Conservation (phyloP, 1,139 yeast genomes). For the Candida anutae region DNA sequence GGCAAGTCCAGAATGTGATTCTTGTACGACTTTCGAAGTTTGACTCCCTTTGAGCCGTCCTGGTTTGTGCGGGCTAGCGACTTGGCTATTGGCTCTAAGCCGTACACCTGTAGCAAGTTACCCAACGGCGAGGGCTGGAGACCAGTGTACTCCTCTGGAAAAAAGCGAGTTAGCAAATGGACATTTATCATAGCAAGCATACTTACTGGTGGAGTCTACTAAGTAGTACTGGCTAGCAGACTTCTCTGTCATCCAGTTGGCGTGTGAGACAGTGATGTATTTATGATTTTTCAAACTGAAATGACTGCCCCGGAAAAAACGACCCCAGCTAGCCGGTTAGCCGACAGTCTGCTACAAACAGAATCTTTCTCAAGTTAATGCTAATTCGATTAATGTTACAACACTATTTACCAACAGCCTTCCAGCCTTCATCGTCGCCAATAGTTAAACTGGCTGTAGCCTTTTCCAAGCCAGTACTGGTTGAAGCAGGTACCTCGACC, state of each 20-base stretch:
- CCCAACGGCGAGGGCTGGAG: slow-evolving; percentile 64
- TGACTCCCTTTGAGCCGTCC: slow-evolving; percentile 85
- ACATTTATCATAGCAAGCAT: not conserved
- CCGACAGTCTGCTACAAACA: too few relatives aligned
- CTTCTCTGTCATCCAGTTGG: too few relatives aligned
- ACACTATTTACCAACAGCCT: slow-evolving; percentile 45
- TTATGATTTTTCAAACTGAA: too few relatives aligned
- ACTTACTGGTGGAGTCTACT: slow-evolving; percentile 18
- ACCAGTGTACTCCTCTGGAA: slow-evolving; percentile 27
- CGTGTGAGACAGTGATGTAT: not conserved
- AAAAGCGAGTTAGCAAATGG: slow-evolving; percentile 9
- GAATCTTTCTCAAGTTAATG: too few relatives aligned
- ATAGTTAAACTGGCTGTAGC: slow-evolving; percentile 37
- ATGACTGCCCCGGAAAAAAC: too few relatives aligned
- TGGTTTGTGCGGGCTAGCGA: slow-evolving; percentile 85
- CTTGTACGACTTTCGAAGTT: slow-evolving; percentile 86
- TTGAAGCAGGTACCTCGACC: slow-evolving; percentile 6
- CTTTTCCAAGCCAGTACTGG: slow-evolving; percentile 28
- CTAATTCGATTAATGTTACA: too few relatives aligned
- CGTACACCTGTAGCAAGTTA: slow-evolving; percentile 63
- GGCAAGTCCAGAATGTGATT: slow-evolving; percentile 84
- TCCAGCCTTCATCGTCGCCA: slow-evolving; percentile 49
- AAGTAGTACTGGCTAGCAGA: slow-evolving; percentile 17
- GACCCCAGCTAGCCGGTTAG: too few relatives aligned
- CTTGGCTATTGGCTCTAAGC: slow-evolving; percentile 57